Conservation (phyloP, 225 moss, liverwort and hornwort genomes). For the Antitrichia curtipendula region DNA sequence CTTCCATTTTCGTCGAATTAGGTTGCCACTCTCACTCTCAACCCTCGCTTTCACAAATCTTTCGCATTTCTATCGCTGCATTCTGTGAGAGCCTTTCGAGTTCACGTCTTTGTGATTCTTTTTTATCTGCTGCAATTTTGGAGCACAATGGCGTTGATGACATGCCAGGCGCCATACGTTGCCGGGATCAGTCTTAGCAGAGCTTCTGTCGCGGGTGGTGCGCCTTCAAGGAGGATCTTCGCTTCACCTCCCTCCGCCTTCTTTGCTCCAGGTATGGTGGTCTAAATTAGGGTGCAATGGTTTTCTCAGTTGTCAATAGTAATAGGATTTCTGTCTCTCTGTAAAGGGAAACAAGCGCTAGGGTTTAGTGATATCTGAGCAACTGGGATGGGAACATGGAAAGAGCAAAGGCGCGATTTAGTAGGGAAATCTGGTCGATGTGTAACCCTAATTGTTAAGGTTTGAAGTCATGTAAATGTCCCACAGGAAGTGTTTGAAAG, state of each 20-base stretch:
- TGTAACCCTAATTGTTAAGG: not conserved
- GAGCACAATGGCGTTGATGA: slow-evolving; percentile 1
- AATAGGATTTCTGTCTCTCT: not conserved
- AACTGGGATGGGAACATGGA: not conserved
- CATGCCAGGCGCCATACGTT: not conserved
- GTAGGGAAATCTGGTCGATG: not conserved
- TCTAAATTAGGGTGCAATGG: not conserved
- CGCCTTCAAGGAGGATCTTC: not conserved
- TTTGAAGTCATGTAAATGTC: not conserved
- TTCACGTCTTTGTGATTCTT: not conserved
- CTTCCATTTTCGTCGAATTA: not conserved
- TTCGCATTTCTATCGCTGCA: not conserved
- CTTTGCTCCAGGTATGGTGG: not conserved
- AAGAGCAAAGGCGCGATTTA: not conserved
- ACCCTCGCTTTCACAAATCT: not conserved
- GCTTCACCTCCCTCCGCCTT: slow-evolving; percentile 6
- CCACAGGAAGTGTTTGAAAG: not conserved
- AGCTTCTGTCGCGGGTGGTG: not conserved
- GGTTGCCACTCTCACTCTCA: not conserved
- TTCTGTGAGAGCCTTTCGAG: not conserved
- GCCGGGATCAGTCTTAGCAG: not conserved
- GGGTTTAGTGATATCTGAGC: not conserved
- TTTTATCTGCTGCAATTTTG: not conserved
- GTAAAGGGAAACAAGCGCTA: not conserved
- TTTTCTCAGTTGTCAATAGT: not conserved